Evolutionary conservation across 1,284 basidiomycete genomes (phyloP), one percentile per base, ranked within the genome.

Genomic region (Neonothopanus nambi): DNA sequence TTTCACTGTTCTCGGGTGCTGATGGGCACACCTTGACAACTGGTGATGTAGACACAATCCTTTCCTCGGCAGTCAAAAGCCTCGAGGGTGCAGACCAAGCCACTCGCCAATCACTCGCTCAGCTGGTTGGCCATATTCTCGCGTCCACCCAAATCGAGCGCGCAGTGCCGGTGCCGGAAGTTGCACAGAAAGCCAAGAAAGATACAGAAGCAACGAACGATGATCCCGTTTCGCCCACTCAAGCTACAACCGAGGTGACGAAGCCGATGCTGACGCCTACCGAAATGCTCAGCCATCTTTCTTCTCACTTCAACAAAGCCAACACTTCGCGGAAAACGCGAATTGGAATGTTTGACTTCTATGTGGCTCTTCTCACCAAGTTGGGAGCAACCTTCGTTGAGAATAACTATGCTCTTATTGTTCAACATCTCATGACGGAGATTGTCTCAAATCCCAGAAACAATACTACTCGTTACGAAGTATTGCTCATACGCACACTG

Each of bases 311-410:
- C 74, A 93, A 92, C 71, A 91, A 88, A 63, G 73, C 82, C 5
- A 77, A 82, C 41, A 67, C 81, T 0, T 78, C 86, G 1, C 83
- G 90, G 49, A 88, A 87, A 68, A 81, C 84, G 1, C 82, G 89
- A 20, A 86, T 93, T 37, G 94, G 93, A 5, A 80, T 98, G 30
- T 88, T 98, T 65, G 93, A 97, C 62, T 88, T 93, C 60, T 98
- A 98, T 64, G 81, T 86, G 2, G 83, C 89, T 0, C 71, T 97
- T 1, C 78, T 98, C 52, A 82, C 80, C 1, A 76, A 80, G 6
- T 84, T 98, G 5, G 96, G 95, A 0, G 58, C 85, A 0, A 67
- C 71, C 1, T 99, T 93, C 69, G 84, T 94, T 39, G 95, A 98
- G 66, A 68, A 73, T 24, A 90, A 96, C 67, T 99, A 97, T 63